Percentiles rank a stretch among this genome's conserved stretches.
These are phyloP conservation scores for Russula vinacea DNA, from an alignment of 768 basidiomycete genomes.

Conservation along the genomic window DNA sequence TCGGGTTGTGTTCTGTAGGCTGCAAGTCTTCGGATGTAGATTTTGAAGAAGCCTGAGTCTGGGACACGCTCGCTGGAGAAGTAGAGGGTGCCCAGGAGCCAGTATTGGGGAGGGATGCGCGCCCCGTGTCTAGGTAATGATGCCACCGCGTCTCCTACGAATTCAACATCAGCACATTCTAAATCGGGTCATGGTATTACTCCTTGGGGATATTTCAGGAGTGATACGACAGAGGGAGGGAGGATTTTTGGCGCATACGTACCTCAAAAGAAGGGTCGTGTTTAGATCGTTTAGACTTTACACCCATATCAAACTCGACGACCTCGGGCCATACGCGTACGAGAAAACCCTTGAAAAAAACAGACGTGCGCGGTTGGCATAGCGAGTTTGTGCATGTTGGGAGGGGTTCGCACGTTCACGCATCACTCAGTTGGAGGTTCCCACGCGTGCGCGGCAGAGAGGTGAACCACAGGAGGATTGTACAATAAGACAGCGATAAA, in stretches of 20 bases:
- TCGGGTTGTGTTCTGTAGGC: too few relatives aligned
- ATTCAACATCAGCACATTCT: not conserved
- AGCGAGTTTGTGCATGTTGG: too few relatives aligned
- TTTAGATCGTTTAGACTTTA: not conserved
- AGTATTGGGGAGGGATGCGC: not conserved
- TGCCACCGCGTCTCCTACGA: not conserved
- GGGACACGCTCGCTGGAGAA: too few relatives aligned
- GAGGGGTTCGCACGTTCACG: too few relatives aligned
- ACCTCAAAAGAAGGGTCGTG: not conserved
- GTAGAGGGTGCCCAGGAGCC: not conserved
- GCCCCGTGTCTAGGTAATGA: not conserved
- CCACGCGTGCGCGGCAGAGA: too few relatives aligned
- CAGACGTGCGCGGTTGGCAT: too few relatives aligned
- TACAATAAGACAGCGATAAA: conserved; percentile 9
- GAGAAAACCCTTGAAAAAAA: too few relatives aligned
- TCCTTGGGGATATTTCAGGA: not conserved
- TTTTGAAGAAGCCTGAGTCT: too few relatives aligned
- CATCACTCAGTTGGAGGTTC: too few relatives aligned
- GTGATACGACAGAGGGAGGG: not conserved
- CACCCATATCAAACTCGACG: too few relatives aligned
- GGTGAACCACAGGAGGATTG: not conserved
- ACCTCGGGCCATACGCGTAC: not conserved
- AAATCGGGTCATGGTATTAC: not conserved
- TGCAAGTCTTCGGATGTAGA: too few relatives aligned
- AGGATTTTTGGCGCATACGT: not conserved